Evolutionary conservation across 768 basidiomycete genomes (phyloP), one percentile per base, ranked within the genome.

Genomic region (Plicaturopsis crispa): DNA sequence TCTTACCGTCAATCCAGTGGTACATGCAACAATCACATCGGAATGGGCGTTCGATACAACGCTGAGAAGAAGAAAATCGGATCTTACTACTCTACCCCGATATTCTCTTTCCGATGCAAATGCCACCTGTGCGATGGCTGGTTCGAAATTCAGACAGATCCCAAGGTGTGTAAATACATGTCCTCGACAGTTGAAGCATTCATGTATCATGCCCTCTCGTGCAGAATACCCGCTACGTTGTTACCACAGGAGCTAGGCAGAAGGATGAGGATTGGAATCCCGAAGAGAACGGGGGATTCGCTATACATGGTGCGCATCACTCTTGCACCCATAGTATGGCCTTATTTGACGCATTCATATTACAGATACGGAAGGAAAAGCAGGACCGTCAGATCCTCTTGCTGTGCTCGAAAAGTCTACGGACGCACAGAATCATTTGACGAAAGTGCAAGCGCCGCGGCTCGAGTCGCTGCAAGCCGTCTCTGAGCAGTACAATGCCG

Each of bases 11-110:
- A 13, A 16, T 41, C 24, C 60, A 97, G 94, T 52, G 89, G 81
- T 23, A 84, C 84, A 63, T 99, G 94, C 64, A 82, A 93, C 58
- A 84, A 85, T 49, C 96, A 98, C 63, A 89, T 99, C 36, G 96
- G 96, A 8, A 96, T 96, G 78, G 96, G 96, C 17, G 96, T 99
- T 2, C 86, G 96, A n/a, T 99, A 97, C 69, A 99, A 99, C 48
- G 96, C 96, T 0, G 93, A 98, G 61, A 99, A 99, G 76, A 85
- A 85, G 67, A 97, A 94, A 60, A 75, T 97, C 23, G 96, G 96
- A 11, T 79, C 75, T 41, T 99, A 99, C 61, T 91, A 84, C 55
- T 88, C 89, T 5, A 97, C 93, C 0, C 87, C 92, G 7, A 97
- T 99, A 39, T 98, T 68, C 55, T 86, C 83, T 5, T 99, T 99